Base-by-base conservation (phyloP, 2,329 filamentous ascomycete genomes). In the Ophiocordyceps unilateralis region DNA sequence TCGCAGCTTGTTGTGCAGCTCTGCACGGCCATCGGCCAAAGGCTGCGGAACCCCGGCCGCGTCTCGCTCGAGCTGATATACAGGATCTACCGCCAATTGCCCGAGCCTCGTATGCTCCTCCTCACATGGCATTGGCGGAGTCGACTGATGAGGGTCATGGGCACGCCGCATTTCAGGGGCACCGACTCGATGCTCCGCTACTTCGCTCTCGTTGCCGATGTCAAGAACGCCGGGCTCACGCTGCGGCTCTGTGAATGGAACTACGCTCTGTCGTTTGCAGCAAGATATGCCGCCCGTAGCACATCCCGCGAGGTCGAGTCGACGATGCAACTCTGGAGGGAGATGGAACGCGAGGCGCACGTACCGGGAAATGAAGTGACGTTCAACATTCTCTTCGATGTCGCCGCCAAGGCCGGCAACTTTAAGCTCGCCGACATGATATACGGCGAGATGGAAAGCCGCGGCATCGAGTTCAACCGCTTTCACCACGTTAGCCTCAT, bases 361-460 rank as follows among this genome's bases (percentile, higher is more conserved):
- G 59, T 86, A 14, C 63, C 65, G 50, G 79, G 74, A 30, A 83
- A 82, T 51, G 70, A 76, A 41, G 80, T 87, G n/a, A 93, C 89
- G 0, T 93, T 98, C 61, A 94, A 91, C 55, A 82, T 95, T 40
- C 70, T 98, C 12, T 95, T 94, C 52, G 83, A 95, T 55, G 74
- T 86, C 11, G 86, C 91, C 1, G 76, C 85, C 50, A 93, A 91
- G 58, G 78, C 85, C 0, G 83, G 83, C 34, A 91, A 93, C 54
- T 93, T 83, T 50, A 67, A 69, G 1, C 73, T 96, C 20, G 88
- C 87, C 4, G 83, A 95, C 52, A 83, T 85, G 64, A 74, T 96
- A 11, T 77, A 88, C 51, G 69, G 76, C 44, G 88, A 96, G 62
- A 88, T 96, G 79, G 66, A 71, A 41, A 64, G 58, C 14, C 78